phyloP scores from a whole-genome alignment of 2,329 filamentous ascomycete species.

The Cucurbitaria berberidis region DNA sequence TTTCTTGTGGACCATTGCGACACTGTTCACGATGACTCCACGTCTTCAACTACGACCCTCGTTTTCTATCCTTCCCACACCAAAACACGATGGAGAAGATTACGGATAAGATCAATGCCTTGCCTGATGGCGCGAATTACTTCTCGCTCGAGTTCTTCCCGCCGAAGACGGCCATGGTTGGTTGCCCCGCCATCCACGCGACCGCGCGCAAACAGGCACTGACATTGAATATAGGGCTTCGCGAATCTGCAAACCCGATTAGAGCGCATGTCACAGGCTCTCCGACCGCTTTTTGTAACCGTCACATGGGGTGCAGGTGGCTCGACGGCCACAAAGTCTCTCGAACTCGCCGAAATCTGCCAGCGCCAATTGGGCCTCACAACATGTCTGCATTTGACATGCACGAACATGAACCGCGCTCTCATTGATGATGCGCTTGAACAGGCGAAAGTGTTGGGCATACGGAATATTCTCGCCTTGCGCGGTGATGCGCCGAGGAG shows the following conservation, averaged over 20 bases:
- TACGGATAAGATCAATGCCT: conserved; percentile 90
- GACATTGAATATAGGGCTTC: conserved; percentile 65
- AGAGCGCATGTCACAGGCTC: conserved; percentile 89
- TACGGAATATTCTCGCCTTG: conserved; percentile 91
- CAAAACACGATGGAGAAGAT: conserved; percentile 64
- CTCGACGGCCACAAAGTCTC: conserved; percentile 85
- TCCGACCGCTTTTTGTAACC: conserved; percentile 92
- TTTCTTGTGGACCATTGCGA: conserved; percentile 30
- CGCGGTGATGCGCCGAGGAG: conserved; percentile 88
- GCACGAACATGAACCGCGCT: conserved; percentile 92
- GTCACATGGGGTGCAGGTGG: conserved; percentile 98
- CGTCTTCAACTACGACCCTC: conserved; percentile 15
- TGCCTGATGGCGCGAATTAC: conserved; percentile 81
- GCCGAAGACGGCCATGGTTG: conserved; percentile 88
- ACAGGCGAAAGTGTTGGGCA: conserved; percentile 86
- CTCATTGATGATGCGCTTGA: conserved; percentile 88
- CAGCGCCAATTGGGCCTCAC: conserved; percentile 91
- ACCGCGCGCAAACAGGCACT: conserved; percentile 8
- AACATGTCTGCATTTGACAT: conserved; percentile 94
- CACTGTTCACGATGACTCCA: conserved; percentile 39
- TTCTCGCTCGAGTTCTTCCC: conserved; percentile 99
- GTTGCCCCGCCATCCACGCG: conserved; percentile 35
- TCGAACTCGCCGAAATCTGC: conserved; percentile 93
- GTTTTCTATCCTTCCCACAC: not conserved
- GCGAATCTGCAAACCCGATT: conserved; percentile 92